Evolutionary conservation across 2,329 filamentous ascomycete genomes (phyloP), one percentile per base, ranked within the genome.

Genomic region (Botrytis sinoallii): DNA sequence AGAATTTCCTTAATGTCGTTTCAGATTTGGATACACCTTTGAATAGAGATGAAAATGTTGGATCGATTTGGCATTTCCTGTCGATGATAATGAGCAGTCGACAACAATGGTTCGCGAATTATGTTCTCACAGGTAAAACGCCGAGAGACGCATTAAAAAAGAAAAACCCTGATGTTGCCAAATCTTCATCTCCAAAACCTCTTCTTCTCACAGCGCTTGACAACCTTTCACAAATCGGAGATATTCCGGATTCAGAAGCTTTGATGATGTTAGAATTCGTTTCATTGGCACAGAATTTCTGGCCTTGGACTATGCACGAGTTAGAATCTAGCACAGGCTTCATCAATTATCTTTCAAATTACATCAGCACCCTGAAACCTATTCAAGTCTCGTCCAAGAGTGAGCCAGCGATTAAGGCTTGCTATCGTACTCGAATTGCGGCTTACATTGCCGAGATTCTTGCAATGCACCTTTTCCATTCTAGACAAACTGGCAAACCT

Each of bases 101-200:
- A 76, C 96, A 99, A 81, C 95, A 97, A 80, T 98, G 95, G 93
- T 93, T 99, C 85, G 93, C 95, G 0, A 93, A 97, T 75, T 97
- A 95, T 80, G 86, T 99, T 14, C 89, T 98, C 57, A 98, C 94
- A 10, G 96, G 95, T 35, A 92, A 91, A 79, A 94, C 94, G 0
- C 94, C 95, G 6, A 90, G 93, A 75, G 90, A 96, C 77, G 88
- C 92, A 8, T 84, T 94, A 79, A 89, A 89, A 76, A 84, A 84
- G 61, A 86, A 85, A 63, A 64, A 44, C 32, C 32, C 71, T 14
- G 65, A 71, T 59, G 81, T 82, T 65, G 83, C 85, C 65, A 87
- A 87, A 77, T 84, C 87, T 42, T 84, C 75, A 38, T 71, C 60
- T 12, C 59, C 75, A 1, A 87, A 89, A 76, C 92, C 94, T 0